phyloP scores from a whole-genome alignment of 192 early-diverging fungal species.

The Paraglomus brasilianum region DNA sequence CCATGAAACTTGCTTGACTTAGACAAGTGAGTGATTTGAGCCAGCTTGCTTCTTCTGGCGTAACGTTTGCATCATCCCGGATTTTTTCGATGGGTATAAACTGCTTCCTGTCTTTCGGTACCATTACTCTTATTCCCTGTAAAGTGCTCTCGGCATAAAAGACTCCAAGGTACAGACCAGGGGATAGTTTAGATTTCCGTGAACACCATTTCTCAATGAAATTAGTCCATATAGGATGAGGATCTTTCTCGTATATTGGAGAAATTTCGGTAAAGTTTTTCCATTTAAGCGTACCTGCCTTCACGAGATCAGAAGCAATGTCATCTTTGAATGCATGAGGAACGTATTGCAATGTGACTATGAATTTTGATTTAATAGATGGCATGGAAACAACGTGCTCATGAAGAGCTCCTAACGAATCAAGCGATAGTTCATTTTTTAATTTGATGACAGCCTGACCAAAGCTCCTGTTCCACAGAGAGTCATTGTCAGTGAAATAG shows the following conservation, averaged over 20 bases:
- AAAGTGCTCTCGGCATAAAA: slow-evolving; percentile 49
- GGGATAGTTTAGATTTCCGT: slow-evolving; percentile 38
- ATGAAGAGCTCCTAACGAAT: slow-evolving; percentile 37
- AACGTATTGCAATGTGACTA: slow-evolving; percentile 46
- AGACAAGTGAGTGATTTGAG: slow-evolving; percentile 35
- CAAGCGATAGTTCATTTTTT: slow-evolving; percentile 27
- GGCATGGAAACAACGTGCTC: slow-evolving; percentile 43
- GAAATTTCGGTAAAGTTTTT: slow-evolving; percentile 33
- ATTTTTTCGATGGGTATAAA: slow-evolving; percentile 45
- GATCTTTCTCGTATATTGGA: slow-evolving; percentile 28
- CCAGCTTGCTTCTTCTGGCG: slow-evolving; percentile 45
- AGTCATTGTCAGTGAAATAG: slow-evolving; percentile 25
- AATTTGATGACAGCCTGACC: slow-evolving; percentile 31
- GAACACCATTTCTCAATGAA: slow-evolving; percentile 33
- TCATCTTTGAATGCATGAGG: slow-evolving; percentile 34
- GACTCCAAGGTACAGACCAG: slow-evolving; percentile 49
- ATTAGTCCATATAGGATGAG: slow-evolving; percentile 26
- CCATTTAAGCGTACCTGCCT: slow-evolving; percentile 41
- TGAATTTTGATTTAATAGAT: slow-evolving; percentile 38
- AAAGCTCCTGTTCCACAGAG: slow-evolving; percentile 19
- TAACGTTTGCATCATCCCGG: slow-evolving; percentile 35
- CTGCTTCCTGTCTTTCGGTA: slow-evolving; percentile 43
- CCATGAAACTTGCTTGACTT: slow-evolving; percentile 33
- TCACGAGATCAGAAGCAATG: slow-evolving; percentile 38
- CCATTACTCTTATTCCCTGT: slow-evolving; percentile 43